Percentiles rank a stretch among this genome's conserved stretches.
phyloP scores from a whole-genome alignment of 2,329 filamentous ascomycete genomes.

The Calonectria multiphialidica region DNA sequence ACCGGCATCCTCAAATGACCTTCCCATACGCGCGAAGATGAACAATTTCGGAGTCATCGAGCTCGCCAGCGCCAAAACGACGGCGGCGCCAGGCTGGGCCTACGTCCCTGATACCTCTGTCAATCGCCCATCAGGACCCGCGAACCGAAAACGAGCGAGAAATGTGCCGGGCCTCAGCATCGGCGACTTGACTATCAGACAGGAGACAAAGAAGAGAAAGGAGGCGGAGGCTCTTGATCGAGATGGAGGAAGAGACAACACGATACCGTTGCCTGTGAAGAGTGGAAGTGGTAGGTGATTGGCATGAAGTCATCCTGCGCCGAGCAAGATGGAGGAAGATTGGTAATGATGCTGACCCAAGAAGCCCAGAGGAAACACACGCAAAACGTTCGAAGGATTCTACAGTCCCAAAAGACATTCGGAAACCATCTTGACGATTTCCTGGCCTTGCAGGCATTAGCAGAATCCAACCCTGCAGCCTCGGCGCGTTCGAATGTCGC shows the following conservation, averaged over 20 bases:
- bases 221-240: constrained; percentile 86
- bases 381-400: constrained; percentile 79
- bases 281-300: constrained; percentile 54
- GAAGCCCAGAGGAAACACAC: constrained; percentile 69
- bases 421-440: constrained; percentile 86
- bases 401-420: constrained; percentile 86
- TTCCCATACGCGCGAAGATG: constrained; percentile 53
- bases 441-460: constrained; percentile 70
- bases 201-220: constrained; percentile 84
- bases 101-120: constrained; percentile 84
- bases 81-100: constrained; percentile 87
- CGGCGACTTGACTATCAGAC: constrained; percentile 81
- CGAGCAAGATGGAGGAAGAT: too few relatives aligned
- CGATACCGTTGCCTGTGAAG: constrained; percentile 76
- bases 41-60: constrained; percentile 85
- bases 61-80: constrained; percentile 77
- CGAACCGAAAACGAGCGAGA: constrained; percentile 79
- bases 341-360: constrained; percentile 19
- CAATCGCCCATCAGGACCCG: constrained; percentile 66
- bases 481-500: constrained; percentile 47
- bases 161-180: constrained; percentile 63
- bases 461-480: constrained; percentile 51
- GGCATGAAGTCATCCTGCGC: not conserved
- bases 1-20: constrained; percentile 11
- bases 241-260: constrained; percentile 80